Evolutionary conservation across 176 grass and related monocot species (phyloP).

Genomic region (Phoenix dactylifera): DNA sequence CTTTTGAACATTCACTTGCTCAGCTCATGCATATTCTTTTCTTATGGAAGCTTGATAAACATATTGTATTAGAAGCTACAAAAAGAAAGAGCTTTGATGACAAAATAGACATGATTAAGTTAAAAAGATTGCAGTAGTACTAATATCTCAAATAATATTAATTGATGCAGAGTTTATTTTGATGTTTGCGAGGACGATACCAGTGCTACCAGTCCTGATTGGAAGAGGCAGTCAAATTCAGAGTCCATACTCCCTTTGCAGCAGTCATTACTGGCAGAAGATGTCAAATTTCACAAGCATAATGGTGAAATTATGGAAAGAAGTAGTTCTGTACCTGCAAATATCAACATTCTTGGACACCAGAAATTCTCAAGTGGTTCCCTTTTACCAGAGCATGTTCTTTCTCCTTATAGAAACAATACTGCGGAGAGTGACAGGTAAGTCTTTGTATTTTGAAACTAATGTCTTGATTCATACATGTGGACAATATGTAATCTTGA

Average conservation of each 20-base stretch:
- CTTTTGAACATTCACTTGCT: too few relatives aligned
- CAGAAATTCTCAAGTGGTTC: constrained; percentile 68
- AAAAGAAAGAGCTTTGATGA: too few relatives aligned
- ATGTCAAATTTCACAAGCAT: constrained; percentile 27
- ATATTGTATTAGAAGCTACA: too few relatives aligned
- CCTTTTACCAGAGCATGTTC: constrained; percentile 70
- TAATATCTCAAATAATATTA: background rate
- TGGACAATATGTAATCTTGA: too few relatives aligned
- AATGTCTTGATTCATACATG: too few relatives aligned
- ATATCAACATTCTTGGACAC: constrained; percentile 28
- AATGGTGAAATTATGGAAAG: constrained; percentile 63
- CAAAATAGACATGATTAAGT: too few relatives aligned
- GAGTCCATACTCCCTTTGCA: constrained; percentile 32
- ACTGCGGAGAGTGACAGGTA: constrained; percentile 43
- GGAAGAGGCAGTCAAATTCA: constrained; percentile 21
- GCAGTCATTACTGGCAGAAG: constrained; percentile 22
- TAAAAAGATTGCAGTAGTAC: too few relatives aligned
- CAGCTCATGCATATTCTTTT: too few relatives aligned
- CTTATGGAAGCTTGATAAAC: too few relatives aligned
- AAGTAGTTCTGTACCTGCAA: constrained; percentile 46
- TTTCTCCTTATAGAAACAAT: constrained; percentile 54
- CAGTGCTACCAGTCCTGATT: constrained; percentile 26
- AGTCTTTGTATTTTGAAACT: too few relatives aligned
- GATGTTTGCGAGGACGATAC: constrained; percentile 56
- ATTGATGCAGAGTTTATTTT: constrained; percentile 64